phyloP scores from a whole-genome alignment of 2,329 filamentous ascomycete genomes.

The Nemania sp. region DNA sequence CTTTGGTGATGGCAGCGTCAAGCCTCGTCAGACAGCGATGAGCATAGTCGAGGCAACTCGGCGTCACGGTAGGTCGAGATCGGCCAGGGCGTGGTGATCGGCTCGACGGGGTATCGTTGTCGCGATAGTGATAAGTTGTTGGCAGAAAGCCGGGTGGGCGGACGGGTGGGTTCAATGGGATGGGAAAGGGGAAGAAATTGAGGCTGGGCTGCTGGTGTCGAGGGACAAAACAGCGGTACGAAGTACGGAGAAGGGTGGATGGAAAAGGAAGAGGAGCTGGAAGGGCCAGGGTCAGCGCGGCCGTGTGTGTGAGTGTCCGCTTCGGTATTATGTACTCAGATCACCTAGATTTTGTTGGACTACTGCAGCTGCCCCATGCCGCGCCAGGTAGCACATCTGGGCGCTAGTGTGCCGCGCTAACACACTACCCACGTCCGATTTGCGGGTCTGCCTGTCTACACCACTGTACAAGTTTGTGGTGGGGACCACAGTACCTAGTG shows the following conservation, averaged over 20 bases:
- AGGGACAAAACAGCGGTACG: conserved; percentile 34
- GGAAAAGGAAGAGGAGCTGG: conserved; percentile 33
- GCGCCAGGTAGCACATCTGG: conserved; percentile 3
- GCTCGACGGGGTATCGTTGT: conserved; percentile 1
- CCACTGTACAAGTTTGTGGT: not conserved
- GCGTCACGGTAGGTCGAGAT: conserved; percentile 11
- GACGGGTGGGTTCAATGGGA: conserved; percentile 16
- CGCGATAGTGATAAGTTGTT: not conserved
- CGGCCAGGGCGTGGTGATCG: conserved; percentile 14
- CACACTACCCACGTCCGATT: conserved; percentile 1
- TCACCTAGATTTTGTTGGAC: conserved; percentile 26
- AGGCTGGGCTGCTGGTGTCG: conserved; percentile 16
- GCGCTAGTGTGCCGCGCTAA: not conserved
- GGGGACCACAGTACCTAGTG: not conserved
- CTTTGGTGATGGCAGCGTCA: conserved; percentile 23
- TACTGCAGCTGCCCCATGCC: conserved; percentile 30
- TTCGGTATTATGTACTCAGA: conserved; percentile 31
- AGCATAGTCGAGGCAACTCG: conserved; percentile 30
- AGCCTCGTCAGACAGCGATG: conserved; percentile 36
- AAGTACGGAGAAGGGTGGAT: too few species aligned
- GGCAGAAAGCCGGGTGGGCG: not conserved
- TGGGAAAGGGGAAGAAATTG: conserved; percentile 25
- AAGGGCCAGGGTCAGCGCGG: conserved; percentile 13
- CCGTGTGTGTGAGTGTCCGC: conserved; percentile 28
- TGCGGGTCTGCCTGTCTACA: not conserved